Base-by-base conservation (phyloP, 768 basidiomycete genomes). In the Phanerochaete carnosa region DNA sequence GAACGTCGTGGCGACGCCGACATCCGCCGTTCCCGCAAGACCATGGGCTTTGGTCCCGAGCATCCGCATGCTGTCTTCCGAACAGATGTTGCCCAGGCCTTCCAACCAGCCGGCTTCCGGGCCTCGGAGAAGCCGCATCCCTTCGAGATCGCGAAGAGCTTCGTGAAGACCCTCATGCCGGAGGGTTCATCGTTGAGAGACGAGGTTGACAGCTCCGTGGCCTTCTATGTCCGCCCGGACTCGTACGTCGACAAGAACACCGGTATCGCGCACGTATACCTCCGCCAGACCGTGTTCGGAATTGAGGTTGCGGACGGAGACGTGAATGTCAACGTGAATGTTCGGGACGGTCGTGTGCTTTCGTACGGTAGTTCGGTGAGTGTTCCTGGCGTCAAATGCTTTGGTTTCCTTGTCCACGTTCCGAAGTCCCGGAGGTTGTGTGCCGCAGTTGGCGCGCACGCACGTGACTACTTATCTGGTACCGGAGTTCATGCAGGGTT, bases 241-340 rank as follows among this genome's bases (percentile, higher is more conserved):
- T 92, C 90, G 15, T 95, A 96, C 74, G 93, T 91, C 50, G 95
- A 98, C 76, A 74, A 77, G 60, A 84, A 83, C 62, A 94, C 92
- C 2, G 90, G 90, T n/a, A 81, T 97, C 54, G 89, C 92, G 29
- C 94, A 98, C 74, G 80, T 94, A 66, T 96, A 95, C 71, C 86
- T 89, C 62, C 83, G 88, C 65, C 95, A 99, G 76, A 63, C 90
- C 60, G 76, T 95, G 68, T 87, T 90, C 59, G 94, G 93, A 15
- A 77, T 96, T 47, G 92, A 96, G 69, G 93, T 99, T 16, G 81
- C 83, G 12, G 93, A 97, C 68, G 92, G 91, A 29, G 90, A 97
- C 74, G 84, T 97, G 78, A 98, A 98, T 72, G 75, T 99, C 70
- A 97, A 98, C 77, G 79, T 98, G 73, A 28, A 55, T 35, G 33